Evolutionary conservation across 768 basidiomycete species (phyloP), one percentile per base, ranked within the genome.

Genomic region (Candolleomyces aberdarensis): DNA sequence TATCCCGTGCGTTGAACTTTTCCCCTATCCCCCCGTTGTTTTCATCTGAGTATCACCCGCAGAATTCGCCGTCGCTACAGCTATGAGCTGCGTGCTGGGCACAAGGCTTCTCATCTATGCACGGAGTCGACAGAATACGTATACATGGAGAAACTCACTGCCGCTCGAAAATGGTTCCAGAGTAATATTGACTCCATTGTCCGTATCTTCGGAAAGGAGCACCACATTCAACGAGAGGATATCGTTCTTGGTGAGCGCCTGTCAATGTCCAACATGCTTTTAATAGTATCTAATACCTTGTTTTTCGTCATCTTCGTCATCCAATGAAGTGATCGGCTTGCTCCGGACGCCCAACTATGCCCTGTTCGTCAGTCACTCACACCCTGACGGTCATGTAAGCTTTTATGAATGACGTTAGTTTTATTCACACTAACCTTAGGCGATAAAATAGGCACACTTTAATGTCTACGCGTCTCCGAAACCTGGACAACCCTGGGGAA

Each of bases 111-210:
- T 1, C 80, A 85, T 62, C 67, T 94, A 60, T 86, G 83, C 63
- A 82, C 88, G 2, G 92, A 93, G 68, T 78, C 84, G 46, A 88
- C 86, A 31, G 76, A 85, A 62, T 90, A 90, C 70, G 80, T 79
- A 17, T 91, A 88, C 65, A 78, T 92, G 62, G 82, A 86, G 58
- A 78, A 80, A 44, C 65, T 89, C 50, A 81, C 84, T 6, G 82
- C 85, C 10, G 84, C 91, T 0, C 87, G 84, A 66, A 80, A 75
- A 61, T 94, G 92, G 89, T 88, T 94, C 72, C 83, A 81, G 59
- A 79, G 81, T 4, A 87, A 93, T 64, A 83, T 85, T 26, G 82
- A 89, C 59, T 68, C 75, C 20, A 85, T 94, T 63, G 65, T 92
- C 73, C 70, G 81, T 47, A 70, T 82, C 17, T 92, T 82, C 69